Evolutionary conservation across 768 basidiomycete genomes (phyloP).

Genomic region (Serendipita sp.): DNA sequence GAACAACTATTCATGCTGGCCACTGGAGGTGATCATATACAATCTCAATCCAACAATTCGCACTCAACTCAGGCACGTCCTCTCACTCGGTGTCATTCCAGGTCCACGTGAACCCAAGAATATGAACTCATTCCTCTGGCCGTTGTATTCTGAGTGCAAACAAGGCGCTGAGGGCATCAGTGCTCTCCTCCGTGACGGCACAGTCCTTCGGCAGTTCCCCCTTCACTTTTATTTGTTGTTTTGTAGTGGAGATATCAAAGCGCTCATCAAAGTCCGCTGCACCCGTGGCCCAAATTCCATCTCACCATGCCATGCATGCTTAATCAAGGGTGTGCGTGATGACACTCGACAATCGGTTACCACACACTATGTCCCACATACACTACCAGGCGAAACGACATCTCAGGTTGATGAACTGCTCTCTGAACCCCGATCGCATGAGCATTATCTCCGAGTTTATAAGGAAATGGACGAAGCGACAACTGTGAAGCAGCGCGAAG

Average conservation of each 20-base stretch:
- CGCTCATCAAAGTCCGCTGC: neutral
- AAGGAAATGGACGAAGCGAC: no score
- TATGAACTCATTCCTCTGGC: conserved; percentile 14
- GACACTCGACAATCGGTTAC: neutral
- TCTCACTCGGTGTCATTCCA: conserved; percentile 15
- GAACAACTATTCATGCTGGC: conserved; percentile 23
- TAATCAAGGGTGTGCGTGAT: neutral
- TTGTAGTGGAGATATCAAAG: neutral
- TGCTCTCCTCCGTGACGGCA: neutral
- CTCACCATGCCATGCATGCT: neutral
- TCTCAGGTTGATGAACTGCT: neutral
- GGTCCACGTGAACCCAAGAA: conserved; percentile 13
- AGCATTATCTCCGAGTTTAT: neutral
- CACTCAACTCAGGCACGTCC: conserved; percentile 4
- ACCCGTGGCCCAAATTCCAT: neutral
- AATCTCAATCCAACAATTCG: conserved; percentile 28
- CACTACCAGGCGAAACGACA: neutral
- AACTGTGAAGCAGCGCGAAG: no score
- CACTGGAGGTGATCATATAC: conserved; percentile 27
- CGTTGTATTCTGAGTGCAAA: conserved; percentile 2
- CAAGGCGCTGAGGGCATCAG: neutral
- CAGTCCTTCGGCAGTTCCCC: neutral
- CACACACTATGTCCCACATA: neutral
- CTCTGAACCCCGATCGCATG: neutral
- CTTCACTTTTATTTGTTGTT: neutral